Percentiles rank a stretch among this genome's conserved stretches.
These are phyloP conservation scores for Vaccinium vitisidaea DNA, from an alignment of 148 eudicot species.

Conservation along the genomic window DNA sequence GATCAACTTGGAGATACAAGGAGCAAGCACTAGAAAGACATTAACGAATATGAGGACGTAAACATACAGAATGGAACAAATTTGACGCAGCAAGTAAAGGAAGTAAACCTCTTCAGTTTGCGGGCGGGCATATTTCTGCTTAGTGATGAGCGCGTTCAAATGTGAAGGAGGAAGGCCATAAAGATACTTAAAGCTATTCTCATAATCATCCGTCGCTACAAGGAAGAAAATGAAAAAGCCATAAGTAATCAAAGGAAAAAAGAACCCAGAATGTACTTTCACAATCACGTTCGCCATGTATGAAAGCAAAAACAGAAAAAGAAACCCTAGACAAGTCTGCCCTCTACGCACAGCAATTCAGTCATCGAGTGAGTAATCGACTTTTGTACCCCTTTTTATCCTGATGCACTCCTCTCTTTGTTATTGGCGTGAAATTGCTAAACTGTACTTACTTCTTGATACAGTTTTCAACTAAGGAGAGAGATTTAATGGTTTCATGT, in stretches of 20 bases:
- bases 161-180: slow-evolving; percentile 79
- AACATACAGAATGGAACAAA: neutral
- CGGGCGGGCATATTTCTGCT: slow-evolving; percentile 63
- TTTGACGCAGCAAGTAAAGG: slow-evolving; percentile 8
- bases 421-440: no score
- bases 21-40: slow-evolving; percentile 11
- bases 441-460: no score
- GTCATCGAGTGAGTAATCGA: no score
- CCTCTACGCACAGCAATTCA: neutral
- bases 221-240: slow-evolving; percentile 6
- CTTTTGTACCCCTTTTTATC: no score
- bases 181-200: slow-evolving; percentile 63
- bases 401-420: no score
- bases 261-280: no score
- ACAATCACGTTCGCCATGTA: neutral
- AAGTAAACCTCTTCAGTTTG: slow-evolving; percentile 69
- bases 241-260: neutral
- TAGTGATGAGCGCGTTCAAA: slow-evolving; percentile 88
- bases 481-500: no score
- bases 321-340: neutral
- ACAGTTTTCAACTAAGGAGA: no score
- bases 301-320: neutral
- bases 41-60: slow-evolving; percentile 4
- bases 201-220: slow-evolving; percentile 73
- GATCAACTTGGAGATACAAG: neutral